These are phyloP conservation scores for Phytophthora colocasiae DNA, from an alignment of 352 stramenopile genomes.

Conservation along the genomic window DNA sequence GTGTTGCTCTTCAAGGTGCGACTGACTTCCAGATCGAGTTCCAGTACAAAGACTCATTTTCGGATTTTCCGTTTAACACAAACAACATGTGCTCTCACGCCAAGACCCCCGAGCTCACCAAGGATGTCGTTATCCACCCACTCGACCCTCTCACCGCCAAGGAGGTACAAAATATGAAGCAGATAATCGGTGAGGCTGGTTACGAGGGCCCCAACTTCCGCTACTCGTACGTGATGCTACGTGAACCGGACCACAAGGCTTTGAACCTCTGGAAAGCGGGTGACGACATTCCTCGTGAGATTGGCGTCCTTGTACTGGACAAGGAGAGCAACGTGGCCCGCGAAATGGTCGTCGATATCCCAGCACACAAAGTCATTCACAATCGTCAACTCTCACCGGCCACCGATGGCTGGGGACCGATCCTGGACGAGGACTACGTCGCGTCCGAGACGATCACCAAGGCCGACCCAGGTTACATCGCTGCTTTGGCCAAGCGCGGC, in stretches of 20 bases:
- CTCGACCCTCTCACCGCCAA: conserved; percentile 47
- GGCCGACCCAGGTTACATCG: conserved; percentile 40
- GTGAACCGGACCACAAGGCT: conserved; percentile 46
- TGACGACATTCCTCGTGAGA: conserved; percentile 45
- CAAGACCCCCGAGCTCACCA: conserved; percentile 11
- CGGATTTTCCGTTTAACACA: conserved; percentile 8
- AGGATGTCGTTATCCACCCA: conserved; percentile 34
- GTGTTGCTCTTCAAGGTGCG: conserved; percentile 11
- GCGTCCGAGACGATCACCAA: conserved; percentile 44
- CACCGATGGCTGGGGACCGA: conserved; percentile 43
- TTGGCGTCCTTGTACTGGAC: conserved; percentile 44
- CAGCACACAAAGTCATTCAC: conserved; percentile 30
- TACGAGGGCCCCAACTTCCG: conserved; percentile 34
- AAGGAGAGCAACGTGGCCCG: conserved; percentile 28
- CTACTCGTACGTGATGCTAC: conserved; percentile 59
- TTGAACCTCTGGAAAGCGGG: conserved; percentile 34
- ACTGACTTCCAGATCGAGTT: neutral
- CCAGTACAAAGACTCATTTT: conserved; percentile 9
- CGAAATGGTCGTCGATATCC: conserved; percentile 44
- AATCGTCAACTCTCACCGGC: conserved; percentile 35
- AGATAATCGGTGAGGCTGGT: conserved; percentile 41
- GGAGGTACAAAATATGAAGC: conserved; percentile 44
- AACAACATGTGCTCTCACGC: conserved; percentile 30
- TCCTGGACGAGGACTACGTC: conserved; percentile 52
- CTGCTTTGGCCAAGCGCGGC: conserved; percentile 38